A percentile compares a stretch with the other conserved stretches of the same genome.
Evolutionary conservation across 805 yeast species (phyloP).

Genomic region (Kodamaea lidongshanica): DNA sequence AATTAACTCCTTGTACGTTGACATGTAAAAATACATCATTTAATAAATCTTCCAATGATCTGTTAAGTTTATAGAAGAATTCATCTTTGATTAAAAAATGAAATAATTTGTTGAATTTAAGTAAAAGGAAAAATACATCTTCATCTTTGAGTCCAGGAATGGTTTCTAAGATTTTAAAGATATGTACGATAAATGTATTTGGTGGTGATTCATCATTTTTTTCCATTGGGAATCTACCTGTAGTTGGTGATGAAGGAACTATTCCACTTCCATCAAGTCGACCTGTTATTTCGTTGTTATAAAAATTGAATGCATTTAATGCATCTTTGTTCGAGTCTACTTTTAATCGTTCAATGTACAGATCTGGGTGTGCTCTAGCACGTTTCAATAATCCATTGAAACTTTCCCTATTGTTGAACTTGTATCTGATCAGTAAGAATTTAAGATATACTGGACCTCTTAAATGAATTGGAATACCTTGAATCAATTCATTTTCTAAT

Average conservation of each 20-base stretch:
- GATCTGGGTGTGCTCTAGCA: conserved; percentile 10
- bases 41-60: conserved; percentile 32
- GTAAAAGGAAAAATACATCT: conserved; percentile 28
- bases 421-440: conserved; percentile 25
- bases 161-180: conserved; percentile 14
- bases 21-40: conserved; percentile 26
- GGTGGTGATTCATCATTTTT: conserved; percentile 12
- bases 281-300: conserved; percentile 19
- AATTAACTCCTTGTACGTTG: conserved; percentile 30
- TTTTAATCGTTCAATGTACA: conserved; percentile 13
- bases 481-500: conserved; percentile 19
- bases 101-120: conserved; percentile 27
- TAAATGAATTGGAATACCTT: conserved; percentile 27
- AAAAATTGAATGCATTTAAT: conserved; percentile 27
- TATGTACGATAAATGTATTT: conserved; percentile 18
- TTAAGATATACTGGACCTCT: conserved; percentile 30
- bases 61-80: conserved; percentile 28
- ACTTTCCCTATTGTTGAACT: conserved; percentile 22
- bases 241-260: conserved; percentile 7
- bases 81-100: conserved; percentile 25
- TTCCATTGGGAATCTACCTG: conserved; percentile 3
- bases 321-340: conserved; percentile 21
- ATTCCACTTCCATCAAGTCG: conserved; percentile 11
- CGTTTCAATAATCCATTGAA: conserved; percentile 26
- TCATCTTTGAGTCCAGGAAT: conserved; percentile 18